A percentile compares a stretch with the other conserved stretches of the same genome.
Evolutionary conservation across 2,329 filamentous ascomycete species (phyloP).

Genomic region (Furcasterigmium sp.): DNA sequence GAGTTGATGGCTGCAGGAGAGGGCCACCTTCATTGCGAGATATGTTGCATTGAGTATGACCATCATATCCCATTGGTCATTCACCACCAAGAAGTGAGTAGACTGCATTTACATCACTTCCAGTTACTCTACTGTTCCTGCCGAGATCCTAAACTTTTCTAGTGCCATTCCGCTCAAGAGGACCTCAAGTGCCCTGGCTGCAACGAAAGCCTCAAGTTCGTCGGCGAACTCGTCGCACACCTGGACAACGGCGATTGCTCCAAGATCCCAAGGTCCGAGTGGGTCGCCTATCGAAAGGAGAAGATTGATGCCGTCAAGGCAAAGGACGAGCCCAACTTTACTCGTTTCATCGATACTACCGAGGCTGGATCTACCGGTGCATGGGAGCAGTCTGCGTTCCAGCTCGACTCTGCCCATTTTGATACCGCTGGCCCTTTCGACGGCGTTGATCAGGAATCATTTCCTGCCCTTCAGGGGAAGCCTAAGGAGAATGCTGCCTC

Average conservation of each 20-base stretch:
- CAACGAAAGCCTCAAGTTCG: slow-evolving; percentile 26
- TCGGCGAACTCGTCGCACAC: slow-evolving; percentile 35
- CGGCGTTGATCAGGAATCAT: background rate
- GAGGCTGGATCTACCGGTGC: background rate
- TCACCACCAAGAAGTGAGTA: no score
- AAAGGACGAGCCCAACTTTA: background rate
- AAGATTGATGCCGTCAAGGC: background rate
- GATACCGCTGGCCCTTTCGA: background rate
- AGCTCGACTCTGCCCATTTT: background rate
- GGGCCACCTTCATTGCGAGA: no score
- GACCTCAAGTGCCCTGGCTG: slow-evolving; percentile 44
- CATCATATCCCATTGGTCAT: no score
- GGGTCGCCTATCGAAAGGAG: background rate
- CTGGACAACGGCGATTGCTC: slow-evolving; percentile 37
- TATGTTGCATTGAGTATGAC: no score
- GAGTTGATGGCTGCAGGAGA: no score
- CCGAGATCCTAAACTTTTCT: no score
- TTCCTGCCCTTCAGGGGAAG: background rate
- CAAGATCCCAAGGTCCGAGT: slow-evolving; percentile 20
- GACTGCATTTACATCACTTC: no score
- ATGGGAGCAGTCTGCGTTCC: background rate
- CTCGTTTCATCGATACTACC: background rate
- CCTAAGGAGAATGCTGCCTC: background rate
- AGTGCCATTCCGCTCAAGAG: slow-evolving; percentile 33
- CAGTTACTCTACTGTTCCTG: no score